These are phyloP conservation scores for Dictyostelium intermedium DNA, from an alignment of 78 protist genomes.

Conservation along the genomic window DNA sequence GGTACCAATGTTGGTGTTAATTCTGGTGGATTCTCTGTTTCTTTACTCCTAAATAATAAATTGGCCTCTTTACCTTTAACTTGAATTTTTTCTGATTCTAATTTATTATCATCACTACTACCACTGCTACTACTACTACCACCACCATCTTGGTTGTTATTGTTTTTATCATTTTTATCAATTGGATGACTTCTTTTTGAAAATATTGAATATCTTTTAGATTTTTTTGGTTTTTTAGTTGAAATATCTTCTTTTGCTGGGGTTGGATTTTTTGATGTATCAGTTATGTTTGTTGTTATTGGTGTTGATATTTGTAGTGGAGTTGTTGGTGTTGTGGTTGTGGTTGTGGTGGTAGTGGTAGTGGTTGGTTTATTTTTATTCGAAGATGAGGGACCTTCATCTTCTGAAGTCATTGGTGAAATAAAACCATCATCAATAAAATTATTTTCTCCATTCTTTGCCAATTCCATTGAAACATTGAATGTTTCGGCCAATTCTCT, in stretches of 20 bases:
- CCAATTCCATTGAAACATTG: background rate
- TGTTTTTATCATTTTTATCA: too few relatives aligned
- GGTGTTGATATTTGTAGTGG: background rate
- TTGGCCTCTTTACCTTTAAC: constrained; percentile 2
- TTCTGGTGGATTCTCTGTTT: background rate
- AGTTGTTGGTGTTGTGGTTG: background rate
- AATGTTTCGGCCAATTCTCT: background rate
- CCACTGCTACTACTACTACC: background rate
- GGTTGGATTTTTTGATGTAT: background rate
- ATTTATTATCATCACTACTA: background rate
- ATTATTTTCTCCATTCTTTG: background rate
- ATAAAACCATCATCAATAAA: background rate
- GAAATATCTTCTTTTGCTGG: background rate
- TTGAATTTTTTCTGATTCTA: background rate
- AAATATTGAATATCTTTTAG: background rate
- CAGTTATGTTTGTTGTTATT: too few relatives aligned
- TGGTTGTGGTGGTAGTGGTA: background rate
- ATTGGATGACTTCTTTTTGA: background rate
- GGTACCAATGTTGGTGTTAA: background rate
- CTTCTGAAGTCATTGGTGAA: background rate
- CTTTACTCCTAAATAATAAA: constrained; percentile 7
- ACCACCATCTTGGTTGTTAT: background rate
- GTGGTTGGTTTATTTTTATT: background rate
- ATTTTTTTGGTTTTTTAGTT: background rate
- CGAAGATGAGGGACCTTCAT: background rate